Conservation (phyloP, 257 asterid genomes). For the Asclepias syriaca region DNA sequence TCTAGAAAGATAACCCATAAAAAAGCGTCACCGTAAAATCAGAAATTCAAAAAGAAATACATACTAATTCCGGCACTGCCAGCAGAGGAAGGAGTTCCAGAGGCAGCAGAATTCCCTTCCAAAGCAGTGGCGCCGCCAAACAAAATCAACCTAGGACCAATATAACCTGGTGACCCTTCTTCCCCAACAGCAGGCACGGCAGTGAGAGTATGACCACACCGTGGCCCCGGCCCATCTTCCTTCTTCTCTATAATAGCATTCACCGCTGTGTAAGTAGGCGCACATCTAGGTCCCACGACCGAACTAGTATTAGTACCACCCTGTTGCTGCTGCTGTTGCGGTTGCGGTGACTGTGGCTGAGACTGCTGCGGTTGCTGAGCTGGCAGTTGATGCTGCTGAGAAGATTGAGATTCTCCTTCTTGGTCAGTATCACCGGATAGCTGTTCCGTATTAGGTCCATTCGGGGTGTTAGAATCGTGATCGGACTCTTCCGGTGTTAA, state of each 20-base stretch:
- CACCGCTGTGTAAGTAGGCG: constrained; percentile 80
- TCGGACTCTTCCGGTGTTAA: constrained; percentile 51
- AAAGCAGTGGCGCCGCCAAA: constrained; percentile 98
- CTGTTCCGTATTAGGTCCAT: constrained; percentile 42
- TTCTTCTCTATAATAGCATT: constrained; percentile 70
- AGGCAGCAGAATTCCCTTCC: constrained; percentile 86
- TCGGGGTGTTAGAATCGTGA: constrained; percentile 51
- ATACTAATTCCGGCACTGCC: constrained; percentile 98
- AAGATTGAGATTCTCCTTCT: constrained; percentile 35
- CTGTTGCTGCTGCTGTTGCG: constrained; percentile 26
- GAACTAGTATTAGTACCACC: constrained; percentile 29
- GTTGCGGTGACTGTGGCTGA: constrained; percentile 25
- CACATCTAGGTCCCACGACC: constrained; percentile 80
- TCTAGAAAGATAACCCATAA: background rate
- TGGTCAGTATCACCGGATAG: constrained; percentile 31
- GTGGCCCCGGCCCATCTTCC: constrained; percentile 98
- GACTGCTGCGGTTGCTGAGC: constrained; percentile 34
- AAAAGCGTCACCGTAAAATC: background rate
- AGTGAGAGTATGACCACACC: constrained; percentile 98
- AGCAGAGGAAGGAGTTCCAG: constrained; percentile 95
- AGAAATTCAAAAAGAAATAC: constrained; percentile 19
- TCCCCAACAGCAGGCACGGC: constrained; percentile 97
- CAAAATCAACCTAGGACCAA: constrained; percentile 83
- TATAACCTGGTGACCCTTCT: constrained; percentile 77
- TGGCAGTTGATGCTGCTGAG: constrained; percentile 31